These are phyloP conservation scores for Articulospora tetracladia DNA, from an alignment of 495 filamentous ascomycete species.

Conservation along the genomic window DNA sequence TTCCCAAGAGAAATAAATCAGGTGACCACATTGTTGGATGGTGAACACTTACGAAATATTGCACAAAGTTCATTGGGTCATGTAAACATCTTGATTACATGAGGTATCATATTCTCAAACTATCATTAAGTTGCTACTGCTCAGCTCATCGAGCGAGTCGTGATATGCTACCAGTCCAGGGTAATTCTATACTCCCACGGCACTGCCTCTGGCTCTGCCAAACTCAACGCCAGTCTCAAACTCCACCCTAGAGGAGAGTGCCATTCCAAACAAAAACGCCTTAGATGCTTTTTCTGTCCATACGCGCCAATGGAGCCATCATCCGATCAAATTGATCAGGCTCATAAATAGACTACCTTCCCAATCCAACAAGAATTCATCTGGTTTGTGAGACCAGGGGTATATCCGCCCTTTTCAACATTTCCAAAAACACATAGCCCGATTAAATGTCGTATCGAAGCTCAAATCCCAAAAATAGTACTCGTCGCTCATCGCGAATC, in stretches of 20 bases:
- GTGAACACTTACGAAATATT: not conserved
- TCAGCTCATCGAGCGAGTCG: not conserved
- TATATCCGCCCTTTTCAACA: conserved; percentile 12
- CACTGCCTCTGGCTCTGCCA: not conserved
- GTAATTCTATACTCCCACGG: not conserved
- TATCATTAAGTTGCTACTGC: not conserved
- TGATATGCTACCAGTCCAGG: not conserved
- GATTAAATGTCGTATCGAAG: not conserved
- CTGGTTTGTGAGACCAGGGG: conserved; percentile 11
- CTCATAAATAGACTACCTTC: conserved; percentile 26
- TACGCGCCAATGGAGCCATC: not conserved
- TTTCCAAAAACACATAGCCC: not conserved
- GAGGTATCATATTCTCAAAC: not conserved
- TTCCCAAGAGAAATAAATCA: too few relatives aligned
- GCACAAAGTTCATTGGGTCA: too few relatives aligned
- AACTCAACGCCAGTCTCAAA: not conserved
- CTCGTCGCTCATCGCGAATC: not conserved
- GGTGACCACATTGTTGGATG: not conserved
- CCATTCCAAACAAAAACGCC: not conserved
- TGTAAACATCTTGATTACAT: not conserved
- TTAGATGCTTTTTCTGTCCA: not conserved
- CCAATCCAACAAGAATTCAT: not conserved
- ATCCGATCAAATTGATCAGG: not conserved
- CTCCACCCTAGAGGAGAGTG: not conserved
- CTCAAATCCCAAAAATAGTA: not conserved